Evolutionary conservation across 2,329 filamentous ascomycete genomes (phyloP).

Genomic region (Phyllosticta citrichinensis): DNA sequence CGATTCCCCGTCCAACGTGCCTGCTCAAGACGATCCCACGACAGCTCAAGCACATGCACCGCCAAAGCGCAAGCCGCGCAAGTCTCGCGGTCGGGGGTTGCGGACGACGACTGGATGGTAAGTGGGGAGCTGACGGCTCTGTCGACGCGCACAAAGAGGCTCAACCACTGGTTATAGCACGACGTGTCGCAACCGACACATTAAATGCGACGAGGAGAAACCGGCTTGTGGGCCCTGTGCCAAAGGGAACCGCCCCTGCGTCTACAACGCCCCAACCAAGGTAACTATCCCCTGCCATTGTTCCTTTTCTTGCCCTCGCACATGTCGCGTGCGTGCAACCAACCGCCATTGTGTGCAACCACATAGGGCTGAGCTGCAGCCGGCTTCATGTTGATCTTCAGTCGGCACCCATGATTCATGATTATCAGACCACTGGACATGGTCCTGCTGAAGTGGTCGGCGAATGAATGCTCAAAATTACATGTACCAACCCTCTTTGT

Average conservation of each 20-base stretch:
- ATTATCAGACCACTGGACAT: not conserved
- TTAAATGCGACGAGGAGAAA: constrained; percentile 42
- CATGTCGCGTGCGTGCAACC: not conserved
- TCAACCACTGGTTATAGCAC: constrained; percentile 19
- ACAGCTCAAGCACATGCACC: not conserved
- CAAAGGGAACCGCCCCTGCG: constrained; percentile 34
- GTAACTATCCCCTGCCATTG: constrained; percentile 6
- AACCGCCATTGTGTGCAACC: not conserved
- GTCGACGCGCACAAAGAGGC: constrained; percentile 10
- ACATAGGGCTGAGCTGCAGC: constrained; percentile 6
- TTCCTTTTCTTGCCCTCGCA: not conserved
- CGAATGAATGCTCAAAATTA: not conserved
- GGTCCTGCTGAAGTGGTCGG: not conserved
- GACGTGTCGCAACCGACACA: constrained; percentile 37
- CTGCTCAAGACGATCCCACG: not conserved
- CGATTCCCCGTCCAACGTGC: constrained; percentile 1
- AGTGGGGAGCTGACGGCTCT: constrained; percentile 11
- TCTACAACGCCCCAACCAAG: constrained; percentile 19
- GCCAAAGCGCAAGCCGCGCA: constrained; percentile 26
- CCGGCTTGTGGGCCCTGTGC: constrained; percentile 36
- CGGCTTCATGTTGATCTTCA: not conserved
- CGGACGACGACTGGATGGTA: constrained; percentile 37
- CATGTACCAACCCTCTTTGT: not conserved
- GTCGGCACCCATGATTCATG: not conserved
- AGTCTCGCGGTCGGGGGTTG: constrained; percentile 34